These are phyloP conservation scores for Spathaspora hagerdaliae DNA, from an alignment of 805 yeast genomes.

Conservation along the genomic window DNA sequence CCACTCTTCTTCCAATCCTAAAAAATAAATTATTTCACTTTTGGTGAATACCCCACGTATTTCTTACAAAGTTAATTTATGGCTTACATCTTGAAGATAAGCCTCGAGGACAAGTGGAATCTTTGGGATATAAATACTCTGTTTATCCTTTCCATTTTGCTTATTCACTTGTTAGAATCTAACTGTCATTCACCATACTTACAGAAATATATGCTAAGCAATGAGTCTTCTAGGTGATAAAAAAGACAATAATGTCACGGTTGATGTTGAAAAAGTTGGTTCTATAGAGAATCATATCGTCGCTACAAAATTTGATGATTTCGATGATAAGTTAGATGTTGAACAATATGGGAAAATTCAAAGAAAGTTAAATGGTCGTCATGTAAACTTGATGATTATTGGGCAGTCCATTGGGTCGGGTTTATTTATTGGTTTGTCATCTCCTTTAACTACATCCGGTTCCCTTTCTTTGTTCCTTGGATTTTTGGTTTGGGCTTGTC, in stretches of 20 bases:
- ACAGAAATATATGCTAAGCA: background rate
- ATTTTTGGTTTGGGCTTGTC: slow-evolving; percentile 24
- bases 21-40: too few species aligned
- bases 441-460: slow-evolving; percentile 29
- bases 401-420: slow-evolving; percentile 36
- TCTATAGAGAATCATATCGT: background rate
- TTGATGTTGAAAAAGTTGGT: background rate
- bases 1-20: too few species aligned
- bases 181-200: too few species aligned
- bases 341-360: slow-evolving; percentile 27
- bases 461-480: slow-evolving; percentile 32
- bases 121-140: too few species aligned
- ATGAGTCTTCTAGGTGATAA: background rate
- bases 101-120: too few species aligned
- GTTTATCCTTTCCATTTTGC: too few species aligned
- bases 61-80: too few species aligned
- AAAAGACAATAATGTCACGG: background rate
- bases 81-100: too few species aligned
- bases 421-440: slow-evolving; percentile 27
- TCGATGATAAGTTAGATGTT: slow-evolving; percentile 23
- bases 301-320: slow-evolving; percentile 15
- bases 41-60: too few species aligned
- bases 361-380: slow-evolving; percentile 26
- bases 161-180: too few species aligned
- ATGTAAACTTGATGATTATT: slow-evolving; percentile 31